Conservation (phyloP, 192 early-diverging fungal species). For the Umbelopsis ramanniana region DNA sequence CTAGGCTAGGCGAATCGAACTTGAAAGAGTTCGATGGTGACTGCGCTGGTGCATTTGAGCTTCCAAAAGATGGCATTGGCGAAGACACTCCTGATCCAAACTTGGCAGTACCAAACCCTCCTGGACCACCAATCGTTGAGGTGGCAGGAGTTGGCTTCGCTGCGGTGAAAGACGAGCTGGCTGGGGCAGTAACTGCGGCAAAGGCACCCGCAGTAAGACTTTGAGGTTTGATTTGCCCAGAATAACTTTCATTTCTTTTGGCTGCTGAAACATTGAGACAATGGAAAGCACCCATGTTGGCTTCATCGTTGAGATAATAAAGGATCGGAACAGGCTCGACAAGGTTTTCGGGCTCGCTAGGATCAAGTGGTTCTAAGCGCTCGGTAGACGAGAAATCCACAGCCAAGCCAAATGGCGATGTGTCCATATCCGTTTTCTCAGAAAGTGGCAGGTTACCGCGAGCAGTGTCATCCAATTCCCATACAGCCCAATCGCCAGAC, state of each 20-base stretch:
- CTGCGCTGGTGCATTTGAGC: neutral
- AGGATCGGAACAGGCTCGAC: slow-evolving; percentile 71
- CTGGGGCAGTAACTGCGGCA: neutral
- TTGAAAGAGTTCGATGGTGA: neutral
- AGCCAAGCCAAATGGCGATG: slow-evolving; percentile 70
- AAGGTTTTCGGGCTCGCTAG: slow-evolving; percentile 51
- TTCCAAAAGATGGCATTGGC: neutral
- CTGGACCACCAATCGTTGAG: slow-evolving; percentile 16
- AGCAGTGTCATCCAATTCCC: slow-evolving; percentile 64
- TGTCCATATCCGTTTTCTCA: slow-evolving; percentile 58
- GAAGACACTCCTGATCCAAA: neutral
- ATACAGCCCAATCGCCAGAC: slow-evolving; percentile 65
- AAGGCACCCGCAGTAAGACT: slow-evolving; percentile 1
- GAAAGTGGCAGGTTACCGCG: slow-evolving; percentile 64
- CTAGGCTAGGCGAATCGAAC: slow-evolving; percentile 5
- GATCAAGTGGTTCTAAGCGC: slow-evolving; percentile 52
- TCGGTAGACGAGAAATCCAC: slow-evolving; percentile 74
- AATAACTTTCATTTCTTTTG: slow-evolving; percentile 41
- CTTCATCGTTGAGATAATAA: slow-evolving; percentile 72
- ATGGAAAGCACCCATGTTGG: slow-evolving; percentile 66
- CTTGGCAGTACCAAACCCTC: slow-evolving; percentile 13
- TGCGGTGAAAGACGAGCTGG: neutral
- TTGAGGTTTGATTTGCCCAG: slow-evolving; percentile 45
- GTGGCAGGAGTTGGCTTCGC: neutral
- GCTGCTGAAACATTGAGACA: slow-evolving; percentile 62